phyloP scores from a whole-genome alignment of 2,329 filamentous ascomycete genomes.

The Meredithiella fracta region DNA sequence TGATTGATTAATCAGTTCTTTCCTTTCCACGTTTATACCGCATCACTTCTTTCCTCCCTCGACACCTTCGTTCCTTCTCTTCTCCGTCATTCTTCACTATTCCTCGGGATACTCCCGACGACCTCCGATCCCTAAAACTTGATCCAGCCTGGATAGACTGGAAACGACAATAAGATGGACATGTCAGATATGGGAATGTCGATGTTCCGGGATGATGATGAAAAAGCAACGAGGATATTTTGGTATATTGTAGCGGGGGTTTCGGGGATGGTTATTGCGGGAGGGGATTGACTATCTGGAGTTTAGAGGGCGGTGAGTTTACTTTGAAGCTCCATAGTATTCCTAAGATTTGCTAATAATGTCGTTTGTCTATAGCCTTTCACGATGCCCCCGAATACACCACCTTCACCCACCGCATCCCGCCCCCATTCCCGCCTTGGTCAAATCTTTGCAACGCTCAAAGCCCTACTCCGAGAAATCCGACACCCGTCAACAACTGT shows the following conservation, averaged over 20 bases:
- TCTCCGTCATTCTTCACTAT: too few species aligned
- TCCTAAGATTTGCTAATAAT: too few species aligned
- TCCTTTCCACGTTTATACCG: too few species aligned
- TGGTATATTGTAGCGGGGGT: slow-evolving; percentile 42
- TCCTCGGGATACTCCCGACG: neutral
- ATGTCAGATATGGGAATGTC: slow-evolving; percentile 6
- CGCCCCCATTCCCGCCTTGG: slow-evolving; percentile 30
- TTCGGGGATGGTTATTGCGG: slow-evolving; percentile 25
- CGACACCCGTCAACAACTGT: slow-evolving; percentile 39
- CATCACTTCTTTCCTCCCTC: neutral
- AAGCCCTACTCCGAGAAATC: slow-evolving; percentile 39
- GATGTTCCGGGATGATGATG: slow-evolving; percentile 28
- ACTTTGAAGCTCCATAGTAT: too few species aligned
- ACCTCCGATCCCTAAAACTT: neutral
- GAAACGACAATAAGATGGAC: neutral
- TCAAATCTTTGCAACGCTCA: slow-evolving; percentile 41
- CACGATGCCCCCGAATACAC: slow-evolving; percentile 21
- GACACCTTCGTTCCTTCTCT: neutral
- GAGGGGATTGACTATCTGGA: slow-evolving; percentile 30
- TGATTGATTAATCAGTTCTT: neutral
- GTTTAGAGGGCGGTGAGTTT: slow-evolving; percentile 25
- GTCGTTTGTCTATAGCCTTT: neutral
- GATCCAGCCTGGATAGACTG: too few species aligned
- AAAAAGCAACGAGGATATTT: slow-evolving; percentile 33
- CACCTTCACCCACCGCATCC: slow-evolving; percentile 31